Conservation (phyloP, 352 stramenopile species). For the Poterioochromonas sp. region DNA sequence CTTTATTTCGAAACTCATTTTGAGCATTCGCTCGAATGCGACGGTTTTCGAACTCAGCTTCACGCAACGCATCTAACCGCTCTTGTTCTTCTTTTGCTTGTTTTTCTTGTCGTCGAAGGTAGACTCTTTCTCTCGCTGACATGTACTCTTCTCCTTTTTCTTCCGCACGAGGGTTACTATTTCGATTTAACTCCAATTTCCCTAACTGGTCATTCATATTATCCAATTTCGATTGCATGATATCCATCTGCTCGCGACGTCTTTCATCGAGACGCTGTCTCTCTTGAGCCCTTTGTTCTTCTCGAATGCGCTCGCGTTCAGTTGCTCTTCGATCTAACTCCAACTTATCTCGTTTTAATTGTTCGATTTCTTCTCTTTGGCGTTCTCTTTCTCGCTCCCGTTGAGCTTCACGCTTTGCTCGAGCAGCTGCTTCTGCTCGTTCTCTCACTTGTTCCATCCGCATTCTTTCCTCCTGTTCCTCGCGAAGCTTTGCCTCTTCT, state of each 20-base stretch:
- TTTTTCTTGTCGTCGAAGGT: not conserved
- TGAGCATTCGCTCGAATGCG: not conserved
- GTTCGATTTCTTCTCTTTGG: conserved; percentile 33
- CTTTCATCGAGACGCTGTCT: not conserved
- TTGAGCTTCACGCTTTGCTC: conserved; percentile 21
- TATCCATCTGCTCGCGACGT: not conserved
- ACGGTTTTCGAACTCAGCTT: not conserved
- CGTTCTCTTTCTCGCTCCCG: conserved; percentile 5
- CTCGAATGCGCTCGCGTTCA: not conserved
- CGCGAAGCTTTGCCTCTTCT: not conserved
- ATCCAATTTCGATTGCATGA: not conserved
- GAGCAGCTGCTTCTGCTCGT: not conserved
- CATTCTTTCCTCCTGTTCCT: not conserved
- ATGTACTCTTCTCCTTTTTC: not conserved
- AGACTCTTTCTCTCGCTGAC: not conserved
- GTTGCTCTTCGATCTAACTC: not conserved
- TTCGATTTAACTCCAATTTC: not conserved
- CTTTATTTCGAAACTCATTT: not conserved
- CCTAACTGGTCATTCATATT: conserved; percentile 2
- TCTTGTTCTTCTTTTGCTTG: not conserved
- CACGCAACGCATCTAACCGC: not conserved
- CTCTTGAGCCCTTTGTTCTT: not conserved
- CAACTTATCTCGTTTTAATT: conserved; percentile 27
- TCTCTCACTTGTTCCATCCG: not conserved
- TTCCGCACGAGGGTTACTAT: not conserved